Evolutionary conservation across 345 rosid genomes (phyloP), one percentile per base, ranked within the genome.

Genomic region (Boechera stricta): DNA sequence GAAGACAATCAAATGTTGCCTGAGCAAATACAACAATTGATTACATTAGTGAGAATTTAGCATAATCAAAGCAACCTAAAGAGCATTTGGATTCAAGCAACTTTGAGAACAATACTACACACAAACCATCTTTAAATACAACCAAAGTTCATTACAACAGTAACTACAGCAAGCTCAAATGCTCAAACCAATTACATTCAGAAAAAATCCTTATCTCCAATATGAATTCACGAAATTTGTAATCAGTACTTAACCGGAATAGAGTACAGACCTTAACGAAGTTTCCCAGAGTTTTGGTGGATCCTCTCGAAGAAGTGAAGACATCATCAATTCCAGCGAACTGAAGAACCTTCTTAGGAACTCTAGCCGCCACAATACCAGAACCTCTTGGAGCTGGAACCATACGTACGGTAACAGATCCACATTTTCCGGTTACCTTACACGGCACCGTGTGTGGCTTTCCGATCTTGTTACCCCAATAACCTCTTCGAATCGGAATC

Each of bases 401-500:
- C 95, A 90, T 88, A 64, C 92, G 78, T 15, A 90, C 95, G 0
- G 88, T 86, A 5, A 88, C 91, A 7, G 91, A 86, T 2, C 92
- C 92, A 42, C 92, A 90, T 77, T 90, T 90, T 8, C 92, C 91
- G 0, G 92, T 90, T 15, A 90, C 92, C 83, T 90, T 88, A 9
- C 91, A 88, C 47, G 92, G 91, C 12, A 88, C 92, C 0, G 92
- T 88, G 15, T 90, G 95, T 0, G 92, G 91, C 82, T 66, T 80
- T 15, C 92, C 95, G 5, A 88, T 90, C 86, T 90, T 90, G 70
- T 90, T 90, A 5, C 95, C 95, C 91, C 92, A 88, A 42, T 90
- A 90, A 0, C 96, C 96, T 52, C 96, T 84, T 63, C 95, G 81
- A n/a, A 90, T 85, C 0, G 91, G 92, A 6, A 90, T 85, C 15